Base-by-base conservation (phyloP, 345 rosid genomes). In the Theobroma cacao region DNA sequence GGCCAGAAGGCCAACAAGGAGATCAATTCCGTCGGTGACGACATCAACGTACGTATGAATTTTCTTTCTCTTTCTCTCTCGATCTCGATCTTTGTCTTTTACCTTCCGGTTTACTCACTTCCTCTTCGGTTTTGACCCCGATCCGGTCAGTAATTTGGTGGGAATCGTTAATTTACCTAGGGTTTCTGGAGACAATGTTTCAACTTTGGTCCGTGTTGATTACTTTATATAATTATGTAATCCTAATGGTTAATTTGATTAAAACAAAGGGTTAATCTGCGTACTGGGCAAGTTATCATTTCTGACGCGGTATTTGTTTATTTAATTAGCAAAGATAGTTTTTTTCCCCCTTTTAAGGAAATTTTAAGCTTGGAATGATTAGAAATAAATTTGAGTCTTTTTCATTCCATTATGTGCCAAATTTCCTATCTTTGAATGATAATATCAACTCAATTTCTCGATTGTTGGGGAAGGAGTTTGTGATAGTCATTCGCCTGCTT, bases 1-100 rank as follows among this genome's bases (percentile, higher is more conserved):
- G 88, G 95, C 40, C 71, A 84, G 81, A 90, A 61, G 75, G 97
- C 98, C 63, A 89, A 77, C 93, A 96, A 89, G 89, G 95, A 91
- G 88, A 34, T 96, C 78, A 83, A 75, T 82, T 94, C 99, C 67
- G 90, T 96, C 67, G 97, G 98, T 68, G 92, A 94, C 72, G 98
- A 96, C 64, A 77, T 96, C 82, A 91, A 80, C 65, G 97, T 95
- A 87, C 43, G 48, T 68, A 45, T 68, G 73, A n/a, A n/a, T n/a
- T n/a, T n/a, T n/a, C 77, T 40, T 72, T 33, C 43, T 28, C 61
- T 59, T 24, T 61, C 53, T 47, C 36, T 63, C 33, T 8, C 3
- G 1, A 0, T 7, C n/a, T n/a, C n/a, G n/a, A 41, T 10, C 62
- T 58, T 53, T 52, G 71, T 53, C 48, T 24, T 50, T 72, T n/a